phyloP scores from a whole-genome alignment of 495 filamentous ascomycete genomes.

The Letharia lupina region DNA sequence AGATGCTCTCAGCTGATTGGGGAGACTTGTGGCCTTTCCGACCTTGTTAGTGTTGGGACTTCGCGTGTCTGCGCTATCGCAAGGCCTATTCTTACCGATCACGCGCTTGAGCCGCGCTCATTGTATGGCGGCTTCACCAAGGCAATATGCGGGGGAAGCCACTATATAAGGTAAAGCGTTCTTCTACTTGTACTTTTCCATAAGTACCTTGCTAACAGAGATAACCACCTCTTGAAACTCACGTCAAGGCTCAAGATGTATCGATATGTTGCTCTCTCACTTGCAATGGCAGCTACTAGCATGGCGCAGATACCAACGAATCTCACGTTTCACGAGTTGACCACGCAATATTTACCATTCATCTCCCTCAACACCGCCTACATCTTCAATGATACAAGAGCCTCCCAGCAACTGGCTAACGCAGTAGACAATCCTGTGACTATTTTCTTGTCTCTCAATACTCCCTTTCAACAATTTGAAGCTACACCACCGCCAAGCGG shows the following conservation, averaged over 20 bases:
- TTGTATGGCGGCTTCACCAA: background rate
- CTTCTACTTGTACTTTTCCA: background rate
- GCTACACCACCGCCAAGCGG: background rate
- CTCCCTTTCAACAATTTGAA: constrained; percentile 3
- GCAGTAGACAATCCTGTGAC: constrained; percentile 4
- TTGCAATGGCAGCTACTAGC: background rate
- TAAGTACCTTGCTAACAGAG: background rate
- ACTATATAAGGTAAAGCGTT: background rate
- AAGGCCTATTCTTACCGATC: background rate
- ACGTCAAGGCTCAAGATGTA: background rate
- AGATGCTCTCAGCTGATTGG: background rate
- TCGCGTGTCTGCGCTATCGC: background rate
- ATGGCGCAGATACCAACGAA: background rate
- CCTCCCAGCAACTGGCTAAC: constrained; percentile 9
- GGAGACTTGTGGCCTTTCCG: background rate
- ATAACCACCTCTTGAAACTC: background rate
- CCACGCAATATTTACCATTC: constrained; percentile 9
- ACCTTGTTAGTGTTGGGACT: background rate
- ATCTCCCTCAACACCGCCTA: background rate
- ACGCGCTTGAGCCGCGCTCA: background rate
- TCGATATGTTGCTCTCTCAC: constrained; percentile 1
- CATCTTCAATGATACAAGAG: constrained; percentile 1
- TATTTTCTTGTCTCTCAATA: constrained; percentile 2
- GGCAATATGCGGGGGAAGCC: background rate
- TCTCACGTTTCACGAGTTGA: constrained; percentile 1